A percentile compares a stretch with the other conserved stretches of the same genome.
phyloP scores from a whole-genome alignment of 495 filamentous ascomycete species.

The Trichoderma virens region DNA sequence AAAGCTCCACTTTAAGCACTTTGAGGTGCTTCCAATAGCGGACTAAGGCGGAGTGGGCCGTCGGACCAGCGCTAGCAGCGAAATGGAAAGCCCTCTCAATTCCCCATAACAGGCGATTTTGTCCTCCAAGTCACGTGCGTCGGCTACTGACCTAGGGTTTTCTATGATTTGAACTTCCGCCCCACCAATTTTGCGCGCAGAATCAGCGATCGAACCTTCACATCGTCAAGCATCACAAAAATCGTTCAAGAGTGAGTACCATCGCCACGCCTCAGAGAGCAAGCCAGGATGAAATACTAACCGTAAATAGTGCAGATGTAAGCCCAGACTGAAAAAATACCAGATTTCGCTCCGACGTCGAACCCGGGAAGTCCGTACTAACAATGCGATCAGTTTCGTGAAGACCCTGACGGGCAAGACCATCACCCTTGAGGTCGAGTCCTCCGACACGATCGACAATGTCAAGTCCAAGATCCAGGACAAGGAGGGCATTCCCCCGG shows the following conservation, averaged over 20 bases:
- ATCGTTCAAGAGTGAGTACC: conserved; percentile 34
- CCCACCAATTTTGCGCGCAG: conserved; percentile 11
- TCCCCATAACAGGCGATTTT: background rate
- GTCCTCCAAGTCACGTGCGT: background rate
- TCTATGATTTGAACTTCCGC: conserved; percentile 9
- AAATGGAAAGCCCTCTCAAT: background rate
- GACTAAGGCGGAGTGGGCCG: background rate
- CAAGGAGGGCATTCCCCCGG: conserved; percentile 98
- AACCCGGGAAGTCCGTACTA: conserved; percentile 15
- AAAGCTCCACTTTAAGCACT: too few relatives aligned
- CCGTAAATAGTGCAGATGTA: conserved; percentile 67
- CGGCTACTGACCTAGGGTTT: conserved; percentile 35
- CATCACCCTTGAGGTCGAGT: conserved; percentile 99
- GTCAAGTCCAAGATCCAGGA: conserved; percentile 97
- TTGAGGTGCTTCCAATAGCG: background rate
- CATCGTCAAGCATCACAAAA: conserved; percentile 21
- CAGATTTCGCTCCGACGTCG: conserved; percentile 19
- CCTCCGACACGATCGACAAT: conserved; percentile 97
- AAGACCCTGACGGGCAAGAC: conserved; percentile 99
- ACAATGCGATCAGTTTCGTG: conserved; percentile 61
- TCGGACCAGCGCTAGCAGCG: background rate
- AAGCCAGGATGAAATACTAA: conserved; percentile 16
- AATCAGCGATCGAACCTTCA: conserved; percentile 18
- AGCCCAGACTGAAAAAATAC: conserved; percentile 24
- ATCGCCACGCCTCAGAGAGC: background rate